Evolutionary conservation across 805 yeast species (phyloP).

Genomic region (Lipomyces mesembrius): DNA sequence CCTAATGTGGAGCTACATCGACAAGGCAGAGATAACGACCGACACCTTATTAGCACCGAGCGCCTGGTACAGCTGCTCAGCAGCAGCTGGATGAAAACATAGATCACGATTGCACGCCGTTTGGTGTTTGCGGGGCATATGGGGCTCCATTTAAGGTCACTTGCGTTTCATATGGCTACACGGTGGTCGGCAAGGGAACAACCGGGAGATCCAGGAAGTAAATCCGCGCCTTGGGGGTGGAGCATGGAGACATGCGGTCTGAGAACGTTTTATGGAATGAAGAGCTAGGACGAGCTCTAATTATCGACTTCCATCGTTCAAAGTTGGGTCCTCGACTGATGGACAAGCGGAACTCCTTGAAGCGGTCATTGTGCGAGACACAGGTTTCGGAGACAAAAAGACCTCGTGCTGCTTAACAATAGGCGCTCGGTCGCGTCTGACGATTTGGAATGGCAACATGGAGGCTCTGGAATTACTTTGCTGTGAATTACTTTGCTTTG

Average conservation of each 20-base stretch:
- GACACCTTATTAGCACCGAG: neutral
- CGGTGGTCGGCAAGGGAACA: slow-evolving; percentile 6
- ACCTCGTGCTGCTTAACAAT: too few relatives aligned
- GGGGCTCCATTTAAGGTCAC: slow-evolving; percentile 4
- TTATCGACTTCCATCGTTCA: neutral
- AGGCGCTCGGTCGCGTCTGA: too few relatives aligned
- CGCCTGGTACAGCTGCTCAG: slow-evolving; percentile 1
- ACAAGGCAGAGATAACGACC: neutral
- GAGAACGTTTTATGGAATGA: neutral
- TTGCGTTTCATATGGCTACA: slow-evolving; percentile 6
- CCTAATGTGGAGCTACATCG: slow-evolving; percentile 10
- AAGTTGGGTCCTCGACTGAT: too few relatives aligned
- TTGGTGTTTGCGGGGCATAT: neutral
- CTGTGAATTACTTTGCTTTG: too few relatives aligned
- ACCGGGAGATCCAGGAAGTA: neutral
- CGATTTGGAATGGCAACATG: too few relatives aligned
- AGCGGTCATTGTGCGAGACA: too few relatives aligned
- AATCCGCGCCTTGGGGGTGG: too few relatives aligned
- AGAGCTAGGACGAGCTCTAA: neutral
- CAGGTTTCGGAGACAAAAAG: too few relatives aligned
- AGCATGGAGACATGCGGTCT: too few relatives aligned
- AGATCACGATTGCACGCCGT: slow-evolving; percentile 1
- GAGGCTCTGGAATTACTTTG: too few relatives aligned
- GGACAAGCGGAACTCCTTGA: too few relatives aligned
- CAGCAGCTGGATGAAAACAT: neutral